Base-by-base conservation (phyloP, 352 stramenopile genomes). In the Globisporangium parvum region DNA sequence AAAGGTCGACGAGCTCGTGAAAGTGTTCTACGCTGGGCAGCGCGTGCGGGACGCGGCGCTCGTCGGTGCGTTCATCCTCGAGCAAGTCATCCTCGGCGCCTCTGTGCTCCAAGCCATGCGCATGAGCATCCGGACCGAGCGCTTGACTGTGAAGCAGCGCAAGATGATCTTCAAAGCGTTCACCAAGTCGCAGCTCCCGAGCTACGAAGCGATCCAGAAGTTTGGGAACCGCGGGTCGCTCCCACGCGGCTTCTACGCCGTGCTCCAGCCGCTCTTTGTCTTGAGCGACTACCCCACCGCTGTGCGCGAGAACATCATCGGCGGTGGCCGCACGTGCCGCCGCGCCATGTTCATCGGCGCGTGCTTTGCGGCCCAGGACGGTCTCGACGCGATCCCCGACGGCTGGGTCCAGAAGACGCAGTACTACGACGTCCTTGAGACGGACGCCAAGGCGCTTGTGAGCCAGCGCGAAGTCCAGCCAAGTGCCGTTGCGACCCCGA, bases 131-230 rank as follows among this genome's bases (percentile, higher is more conserved):
- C 81, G 81, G 26, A 89, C 78, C 6, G 81, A 91, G 46, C 71
- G 78, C 2, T 70, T 91, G 14, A 91, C 75, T 28, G 77, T 89
- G 50, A 87, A 88, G 69, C 81, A 91, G 60, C 78, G 81, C 47
- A 91, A 89, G 57, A 78, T 87, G 20, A 89, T 91, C 57, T 91
- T 89, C 55, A 91, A 91, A 59, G 79, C 81, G 26, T 91, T 91
- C 57, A 91, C 81, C 51, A 89, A 91, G 65, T 88, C 78, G 17
- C 77, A 91, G 56, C 66, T 89, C 21, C 76, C 80, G 9, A 88
- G 77, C 54, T 89, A 91, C 63, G 75, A 91, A 39, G 81, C 79
- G 23, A 89, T 91, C 53, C 81, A 91, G 62, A 88, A 89, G 57
- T 91, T 89, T 47, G 81, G 81, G 55, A 91, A 91, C 66, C 80